Base-by-base conservation (phyloP, 2,329 filamentous ascomycete genomes). In the Talaromyces verruculosus region DNA sequence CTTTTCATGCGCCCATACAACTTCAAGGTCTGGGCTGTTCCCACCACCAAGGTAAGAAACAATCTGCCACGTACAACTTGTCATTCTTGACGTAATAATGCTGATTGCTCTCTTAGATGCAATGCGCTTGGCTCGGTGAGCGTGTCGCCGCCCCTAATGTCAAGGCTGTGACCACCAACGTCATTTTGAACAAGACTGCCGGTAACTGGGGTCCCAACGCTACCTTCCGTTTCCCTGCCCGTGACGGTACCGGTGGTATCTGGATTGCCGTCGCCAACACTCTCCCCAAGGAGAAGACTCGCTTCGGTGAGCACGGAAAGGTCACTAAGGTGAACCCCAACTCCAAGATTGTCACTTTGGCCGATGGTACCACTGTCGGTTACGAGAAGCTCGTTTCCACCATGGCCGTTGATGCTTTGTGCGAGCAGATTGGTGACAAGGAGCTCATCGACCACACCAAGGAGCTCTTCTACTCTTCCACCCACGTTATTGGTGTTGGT, bases 1-100 rank as follows among this genome's bases (percentile, higher is more conserved):
- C 86, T 94, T 73, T 99, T 99, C 87, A 99, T 99, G 95, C 87
- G 95, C 74, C 95, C 95, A 64, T 99, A 99, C 87, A 99, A 99
- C 88, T 99, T 90, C 89, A 99, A 99, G 85, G 95, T 99, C 78
- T 99, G 95, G 95, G 95, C 95, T 69, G 94, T 98, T 74, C 95
- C 95, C 67, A 97, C 94, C 65, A 97, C 91, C 72, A 96, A 96
- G 89, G 92, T 96, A 85, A 74, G 33, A 57, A 5, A 85, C 69
- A 37, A 33, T 10, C 47, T 25, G 11, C 19, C 28, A 13, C 7
- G 3, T 4, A 15, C 10, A 30, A 6, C 22, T 22, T 0, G 13
- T 28, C 11, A 25, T 28, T 11, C 15, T 28, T n/a, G 5, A 11
- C 11, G 8, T 15, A 60, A 30, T 25, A 11, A 13, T 28, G 49